phyloP scores from a whole-genome alignment of 345 rosid species.

The Alliaria petiolata region DNA sequence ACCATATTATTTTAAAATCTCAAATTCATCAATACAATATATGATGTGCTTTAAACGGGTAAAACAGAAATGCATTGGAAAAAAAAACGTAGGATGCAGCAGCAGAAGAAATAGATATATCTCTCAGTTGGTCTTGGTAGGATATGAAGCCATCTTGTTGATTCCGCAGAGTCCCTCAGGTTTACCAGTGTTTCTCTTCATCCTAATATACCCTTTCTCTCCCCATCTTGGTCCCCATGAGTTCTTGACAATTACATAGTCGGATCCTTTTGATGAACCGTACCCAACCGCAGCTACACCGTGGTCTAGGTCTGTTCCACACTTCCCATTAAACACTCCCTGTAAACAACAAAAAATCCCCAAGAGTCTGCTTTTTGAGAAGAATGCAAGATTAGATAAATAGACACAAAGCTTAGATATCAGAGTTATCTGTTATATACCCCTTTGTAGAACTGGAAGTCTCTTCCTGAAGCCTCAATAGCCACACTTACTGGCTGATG shows the following conservation, averaged over 20 bases:
- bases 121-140: conserved; percentile 45
- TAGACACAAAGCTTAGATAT: not conserved
- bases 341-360: conserved; percentile 20
- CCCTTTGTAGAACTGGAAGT: conserved; percentile 73
- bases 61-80: not conserved
- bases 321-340: conserved; percentile 72
- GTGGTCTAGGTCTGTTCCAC: conserved; percentile 67
- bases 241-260: conserved; percentile 64
- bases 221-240: conserved; percentile 93
- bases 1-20: conserved; percentile 24
- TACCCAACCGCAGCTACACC: conserved; percentile 87
- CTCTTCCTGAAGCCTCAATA: conserved; percentile 77
- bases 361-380: not conserved
- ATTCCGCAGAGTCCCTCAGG: conserved; percentile 76
- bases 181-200: conserved; percentile 79
- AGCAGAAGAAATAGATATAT: not conserved
- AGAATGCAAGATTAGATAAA: not conserved
- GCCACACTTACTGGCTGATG: conserved; percentile 79
- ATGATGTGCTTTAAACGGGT: conserved; percentile 6
- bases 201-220: conserved; percentile 68
- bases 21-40: conserved; percentile 25
- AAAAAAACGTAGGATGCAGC: not conserved
- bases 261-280: conserved; percentile 57
- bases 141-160: conserved; percentile 87
- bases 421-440: conserved; percentile 32